Evolutionary conservation across 352 stramenopile genomes (phyloP).

Genomic region (Phytophthora pistaciae): DNA sequence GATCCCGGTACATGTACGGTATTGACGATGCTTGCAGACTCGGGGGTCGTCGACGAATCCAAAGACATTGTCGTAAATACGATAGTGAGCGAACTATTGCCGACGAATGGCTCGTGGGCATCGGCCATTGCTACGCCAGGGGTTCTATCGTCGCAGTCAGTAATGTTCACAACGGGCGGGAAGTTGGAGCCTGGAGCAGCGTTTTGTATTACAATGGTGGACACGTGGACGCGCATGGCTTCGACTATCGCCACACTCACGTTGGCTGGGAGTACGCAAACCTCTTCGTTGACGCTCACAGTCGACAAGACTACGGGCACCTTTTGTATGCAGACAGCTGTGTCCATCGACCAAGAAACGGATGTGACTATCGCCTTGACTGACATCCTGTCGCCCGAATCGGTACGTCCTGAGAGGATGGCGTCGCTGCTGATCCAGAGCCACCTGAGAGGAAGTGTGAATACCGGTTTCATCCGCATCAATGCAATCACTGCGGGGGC

Average conservation of each 20-base stretch:
- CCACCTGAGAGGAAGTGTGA: constrained; percentile 59
- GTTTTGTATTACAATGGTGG: constrained; percentile 47
- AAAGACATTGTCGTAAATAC: constrained; percentile 49
- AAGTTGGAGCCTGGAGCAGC: constrained; percentile 45
- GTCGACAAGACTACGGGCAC: constrained; percentile 20
- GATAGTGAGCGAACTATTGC: constrained; percentile 44
- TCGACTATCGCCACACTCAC: constrained; percentile 37
- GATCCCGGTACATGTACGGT: constrained; percentile 27
- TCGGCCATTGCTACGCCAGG: constrained; percentile 56
- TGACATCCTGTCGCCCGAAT: constrained; percentile 58
- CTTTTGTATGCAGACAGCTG: constrained; percentile 40
- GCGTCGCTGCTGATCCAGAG: constrained; percentile 43
- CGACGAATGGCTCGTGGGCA: constrained; percentile 37
- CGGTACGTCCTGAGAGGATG: constrained; percentile 29
- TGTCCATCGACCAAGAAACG: constrained; percentile 49
- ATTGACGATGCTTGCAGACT: constrained; percentile 49
- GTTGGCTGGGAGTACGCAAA: constrained; percentile 2
- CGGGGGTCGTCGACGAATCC: constrained; percentile 58
- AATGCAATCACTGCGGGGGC: constrained; percentile 44
- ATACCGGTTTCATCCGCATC: constrained; percentile 43
- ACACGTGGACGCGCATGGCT: constrained; percentile 48
- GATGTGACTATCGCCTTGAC: constrained; percentile 46
- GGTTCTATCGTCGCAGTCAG: constrained; percentile 53
- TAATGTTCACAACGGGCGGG: constrained; percentile 52
- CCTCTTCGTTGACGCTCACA: constrained; percentile 10